Evolutionary conservation across 192 early-diverging fungal species (phyloP).

Genomic region (Coemansia asiatica): DNA sequence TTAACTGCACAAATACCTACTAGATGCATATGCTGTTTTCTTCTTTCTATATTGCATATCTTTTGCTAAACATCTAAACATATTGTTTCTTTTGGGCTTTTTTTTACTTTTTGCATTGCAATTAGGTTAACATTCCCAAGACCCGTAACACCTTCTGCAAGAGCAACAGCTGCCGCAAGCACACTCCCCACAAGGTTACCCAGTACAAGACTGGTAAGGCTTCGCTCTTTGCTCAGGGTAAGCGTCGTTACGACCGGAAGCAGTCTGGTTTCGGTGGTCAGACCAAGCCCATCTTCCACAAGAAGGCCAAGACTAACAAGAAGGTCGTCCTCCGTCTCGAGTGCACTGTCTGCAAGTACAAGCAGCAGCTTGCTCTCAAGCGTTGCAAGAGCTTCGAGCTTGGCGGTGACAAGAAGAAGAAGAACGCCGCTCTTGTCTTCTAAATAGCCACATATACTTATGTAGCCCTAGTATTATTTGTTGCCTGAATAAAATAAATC

Average conservation of each 20-base stretch:
- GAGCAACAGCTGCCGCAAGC: slow-evolving; percentile 94
- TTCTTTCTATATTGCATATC: neutral
- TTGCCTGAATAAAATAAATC: slow-evolving; percentile 9
- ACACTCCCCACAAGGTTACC: slow-evolving; percentile 99
- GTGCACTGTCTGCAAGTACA: slow-evolving; percentile 99
- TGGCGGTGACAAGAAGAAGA: slow-evolving; percentile 98
- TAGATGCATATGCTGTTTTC: too few species aligned
- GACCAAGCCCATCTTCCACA: slow-evolving; percentile 99
- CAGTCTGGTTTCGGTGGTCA: slow-evolving; percentile 99
- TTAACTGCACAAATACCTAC: too few species aligned
- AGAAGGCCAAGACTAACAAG: slow-evolving; percentile 99
- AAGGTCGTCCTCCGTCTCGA: slow-evolving; percentile 98
- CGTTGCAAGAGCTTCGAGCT: slow-evolving; percentile 99
- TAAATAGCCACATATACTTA: slow-evolving; percentile 49
- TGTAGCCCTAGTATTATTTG: slow-evolving; percentile 10
- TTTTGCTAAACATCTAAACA: neutral
- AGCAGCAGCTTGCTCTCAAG: slow-evolving; percentile 96
- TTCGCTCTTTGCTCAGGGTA: slow-evolving; percentile 99
- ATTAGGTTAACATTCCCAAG: slow-evolving; percentile 87
- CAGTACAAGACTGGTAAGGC: slow-evolving; percentile 99
- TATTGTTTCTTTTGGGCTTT: neutral
- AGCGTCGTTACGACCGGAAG: slow-evolving; percentile 97
- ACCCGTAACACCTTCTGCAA: slow-evolving; percentile 99
- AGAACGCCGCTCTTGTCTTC: slow-evolving; percentile 84
- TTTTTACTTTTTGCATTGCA: slow-evolving; percentile 85